A percentile compares a stretch with the other conserved stretches of the same genome.
These are phyloP conservation scores for Westerdykella ornata DNA, from an alignment of 2,329 filamentous ascomycete species.

Conservation along the genomic window DNA sequence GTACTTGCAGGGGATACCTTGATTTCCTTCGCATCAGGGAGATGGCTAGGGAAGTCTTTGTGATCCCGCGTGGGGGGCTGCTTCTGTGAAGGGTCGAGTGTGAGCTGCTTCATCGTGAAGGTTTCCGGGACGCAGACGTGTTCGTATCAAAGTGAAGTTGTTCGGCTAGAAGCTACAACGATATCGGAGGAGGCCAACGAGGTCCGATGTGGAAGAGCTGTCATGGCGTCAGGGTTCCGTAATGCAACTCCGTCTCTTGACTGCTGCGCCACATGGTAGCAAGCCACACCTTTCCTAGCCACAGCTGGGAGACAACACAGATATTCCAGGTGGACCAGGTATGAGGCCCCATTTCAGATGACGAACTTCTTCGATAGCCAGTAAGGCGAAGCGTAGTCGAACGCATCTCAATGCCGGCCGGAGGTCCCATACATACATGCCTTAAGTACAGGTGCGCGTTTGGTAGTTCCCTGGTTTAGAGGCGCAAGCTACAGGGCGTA, in stretches of 20 bases:
- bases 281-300: neutral
- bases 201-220: neutral
- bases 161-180: neutral
- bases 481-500: no score
- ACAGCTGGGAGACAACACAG: no score
- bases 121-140: neutral
- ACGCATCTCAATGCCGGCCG: no score
- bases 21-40: slow-evolving; percentile 42
- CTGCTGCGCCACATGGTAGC: neutral
- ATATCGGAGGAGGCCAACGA: neutral
- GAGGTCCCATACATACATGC: no score
- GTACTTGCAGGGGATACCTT: slow-evolving; percentile 40
- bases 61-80: slow-evolving; percentile 39
- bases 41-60: slow-evolving; percentile 23
- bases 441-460: no score
- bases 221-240: neutral
- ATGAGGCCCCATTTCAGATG: no score
- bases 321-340: neutral
- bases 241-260: neutral
- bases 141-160: neutral
- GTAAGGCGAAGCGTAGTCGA: no score
- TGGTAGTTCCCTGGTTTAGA: no score
- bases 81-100: slow-evolving; percentile 35
- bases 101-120: slow-evolving; percentile 36
- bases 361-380: no score